phyloP scores from a whole-genome alignment of 179 eudicot species.

The Drosera spatulata region DNA sequence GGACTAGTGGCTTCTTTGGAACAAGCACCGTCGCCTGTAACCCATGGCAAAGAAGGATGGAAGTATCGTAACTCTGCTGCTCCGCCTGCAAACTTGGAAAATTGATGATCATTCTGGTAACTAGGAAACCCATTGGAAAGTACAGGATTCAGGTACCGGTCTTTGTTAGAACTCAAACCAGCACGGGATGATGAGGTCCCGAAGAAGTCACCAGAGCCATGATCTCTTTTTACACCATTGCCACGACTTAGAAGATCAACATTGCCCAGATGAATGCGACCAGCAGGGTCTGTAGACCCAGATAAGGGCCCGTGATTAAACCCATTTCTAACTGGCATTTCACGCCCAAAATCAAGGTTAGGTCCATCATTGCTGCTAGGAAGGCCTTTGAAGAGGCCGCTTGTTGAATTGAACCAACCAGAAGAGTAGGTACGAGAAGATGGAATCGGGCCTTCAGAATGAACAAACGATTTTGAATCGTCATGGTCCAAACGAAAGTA shows the following conservation, averaged over 20 bases:
- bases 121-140: conserved; percentile 24
- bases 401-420: conserved; percentile 19
- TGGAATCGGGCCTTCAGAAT: conserved; percentile 26
- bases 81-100: conserved; percentile 14
- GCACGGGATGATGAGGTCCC: conserved; percentile 13
- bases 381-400: conserved; percentile 18
- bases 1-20: conserved; percentile 17
- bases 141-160: conserved; percentile 43
- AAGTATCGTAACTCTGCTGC: conserved; percentile 24
- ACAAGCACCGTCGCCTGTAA: conserved; percentile 27
- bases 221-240: conserved; percentile 23
- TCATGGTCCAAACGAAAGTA: conserved; percentile 19
- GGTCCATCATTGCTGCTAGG: conserved; percentile 24
- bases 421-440: conserved; percentile 24
- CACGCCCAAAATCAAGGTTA: conserved; percentile 17
- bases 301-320: conserved; percentile 41
- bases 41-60: conserved; percentile 53
- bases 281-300: conserved; percentile 20
- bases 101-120: conserved; percentile 15
- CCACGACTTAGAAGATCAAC: conserved; percentile 28
- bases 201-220: conserved; percentile 24
- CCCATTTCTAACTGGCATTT: conserved; percentile 25
- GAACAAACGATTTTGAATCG: conserved; percentile 14
- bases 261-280: conserved; percentile 19
- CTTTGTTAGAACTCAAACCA: conserved; percentile 34